These are phyloP conservation scores for Euclidium syriacum DNA, from an alignment of 345 rosid species.

Conservation along the genomic window DNA sequence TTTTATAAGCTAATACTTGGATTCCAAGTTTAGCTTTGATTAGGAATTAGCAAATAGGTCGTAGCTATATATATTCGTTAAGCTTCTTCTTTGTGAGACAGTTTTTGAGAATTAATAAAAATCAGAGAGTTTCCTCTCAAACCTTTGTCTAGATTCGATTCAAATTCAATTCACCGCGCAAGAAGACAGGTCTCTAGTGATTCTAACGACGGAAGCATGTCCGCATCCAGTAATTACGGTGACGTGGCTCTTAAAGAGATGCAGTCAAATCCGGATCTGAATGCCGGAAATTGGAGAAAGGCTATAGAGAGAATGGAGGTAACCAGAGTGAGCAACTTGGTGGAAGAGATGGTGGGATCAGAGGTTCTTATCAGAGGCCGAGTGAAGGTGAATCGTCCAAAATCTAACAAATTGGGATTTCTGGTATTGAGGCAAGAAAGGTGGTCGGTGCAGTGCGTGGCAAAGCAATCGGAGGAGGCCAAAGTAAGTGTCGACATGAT, in stretches of 20 bases:
- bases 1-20: no score
- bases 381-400: slow-evolving; percentile 48
- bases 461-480: slow-evolving; percentile 34
- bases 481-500: slow-evolving; percentile 61
- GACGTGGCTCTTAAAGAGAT: slow-evolving; percentile 53
- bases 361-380: slow-evolving; percentile 63
- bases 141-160: no score
- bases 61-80: no score
- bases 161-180: no score
- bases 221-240: slow-evolving; percentile 57
- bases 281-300: slow-evolving; percentile 40
- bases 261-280: slow-evolving; percentile 40
- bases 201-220: no score
- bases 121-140: no score
- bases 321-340: slow-evolving; percentile 48
- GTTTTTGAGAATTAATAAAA: no score
- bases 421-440: slow-evolving; percentile 61
- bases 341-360: slow-evolving; percentile 33
- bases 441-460: slow-evolving; percentile 75
- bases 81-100: no score
- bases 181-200: no score
- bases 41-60: no score
- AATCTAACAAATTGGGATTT: slow-evolving; percentile 53
- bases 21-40: no score
- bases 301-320: slow-evolving; percentile 30